phyloP scores from a whole-genome alignment of 345 rosid species.

The Gossypium rotundifolium region DNA sequence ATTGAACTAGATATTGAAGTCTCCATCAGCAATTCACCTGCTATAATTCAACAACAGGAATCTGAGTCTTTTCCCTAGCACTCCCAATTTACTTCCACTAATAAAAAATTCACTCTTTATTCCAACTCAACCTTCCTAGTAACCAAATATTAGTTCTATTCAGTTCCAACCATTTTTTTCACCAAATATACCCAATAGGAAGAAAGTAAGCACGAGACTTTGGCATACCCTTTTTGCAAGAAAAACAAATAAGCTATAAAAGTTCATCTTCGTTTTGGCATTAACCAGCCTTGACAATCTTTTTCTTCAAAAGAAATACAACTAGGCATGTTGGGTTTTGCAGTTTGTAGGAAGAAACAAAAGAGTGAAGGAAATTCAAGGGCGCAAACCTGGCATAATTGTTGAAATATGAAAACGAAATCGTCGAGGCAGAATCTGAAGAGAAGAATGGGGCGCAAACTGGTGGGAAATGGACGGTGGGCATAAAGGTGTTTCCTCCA shows the following conservation, averaged over 20 bases:
- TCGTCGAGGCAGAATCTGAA: not conserved
- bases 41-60: not conserved
- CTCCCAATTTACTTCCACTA: slow-evolving; percentile 1
- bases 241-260: not conserved
- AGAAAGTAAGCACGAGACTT: not conserved
- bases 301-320: not conserved
- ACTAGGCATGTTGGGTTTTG: not conserved
- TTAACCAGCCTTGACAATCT: not conserved
- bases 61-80: not conserved
- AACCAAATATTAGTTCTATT: slow-evolving; percentile 1
- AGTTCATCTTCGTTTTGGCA: not conserved
- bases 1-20: slow-evolving; percentile 35
- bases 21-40: slow-evolving; percentile 22
- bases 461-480: slow-evolving; percentile 3
- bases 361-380: not conserved
- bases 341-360: not conserved
- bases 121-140: not conserved
- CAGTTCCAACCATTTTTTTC: not conserved
- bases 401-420: not conserved
- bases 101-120: not conserved
- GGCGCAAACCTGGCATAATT: not conserved
- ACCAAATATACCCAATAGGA: not conserved
- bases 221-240: not conserved
- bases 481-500: not conserved
- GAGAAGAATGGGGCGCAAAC: not conserved